A percentile compares a stretch with the other conserved stretches of the same genome.
Evolutionary conservation across 2,329 filamentous ascomycete species (phyloP).

Genomic region (Xylariaceae sp.): DNA sequence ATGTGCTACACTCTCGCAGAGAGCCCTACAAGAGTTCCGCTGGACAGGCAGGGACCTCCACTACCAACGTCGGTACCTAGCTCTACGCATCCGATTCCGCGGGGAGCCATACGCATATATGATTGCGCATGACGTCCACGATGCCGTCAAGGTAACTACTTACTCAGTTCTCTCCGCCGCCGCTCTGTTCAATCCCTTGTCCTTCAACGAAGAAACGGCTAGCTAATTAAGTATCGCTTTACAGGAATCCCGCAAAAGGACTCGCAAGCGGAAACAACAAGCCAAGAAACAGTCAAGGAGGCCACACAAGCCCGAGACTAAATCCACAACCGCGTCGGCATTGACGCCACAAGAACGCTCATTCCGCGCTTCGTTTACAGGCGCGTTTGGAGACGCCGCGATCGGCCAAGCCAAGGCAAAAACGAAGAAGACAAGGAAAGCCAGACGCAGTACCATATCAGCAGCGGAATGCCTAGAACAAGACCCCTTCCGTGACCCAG

Average conservation of each 20-base stretch:
- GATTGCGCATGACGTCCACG: slow-evolving; percentile 35
- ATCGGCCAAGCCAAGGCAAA: not conserved
- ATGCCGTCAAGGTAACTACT: slow-evolving; percentile 28
- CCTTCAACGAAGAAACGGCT: not conserved
- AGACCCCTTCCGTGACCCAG: slow-evolving; percentile 13
- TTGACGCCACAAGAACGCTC: not conserved
- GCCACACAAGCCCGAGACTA: not conserved
- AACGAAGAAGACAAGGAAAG: not conserved
- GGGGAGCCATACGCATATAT: slow-evolving; percentile 29
- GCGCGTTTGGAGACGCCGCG: not conserved
- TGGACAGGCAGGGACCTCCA: slow-evolving; percentile 36
- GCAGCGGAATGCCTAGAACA: not conserved
- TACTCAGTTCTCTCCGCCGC: not conserved
- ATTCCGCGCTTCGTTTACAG: not conserved
- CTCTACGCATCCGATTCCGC: slow-evolving; percentile 31
- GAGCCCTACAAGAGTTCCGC: slow-evolving; percentile 19
- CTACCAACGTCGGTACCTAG: slow-evolving; percentile 28
- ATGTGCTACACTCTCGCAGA: not conserved
- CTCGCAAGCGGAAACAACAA: not conserved
- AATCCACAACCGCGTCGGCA: not conserved
- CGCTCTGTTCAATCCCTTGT: not conserved
- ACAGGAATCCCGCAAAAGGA: slow-evolving; percentile 22
- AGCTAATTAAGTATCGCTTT: not conserved
- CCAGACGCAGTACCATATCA: not conserved
- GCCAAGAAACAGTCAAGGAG: slow-evolving; percentile 4